These are phyloP conservation scores for Warburgia ugandensis DNA, from an alignment of 164 flowering plant species.

Conservation along the genomic window DNA sequence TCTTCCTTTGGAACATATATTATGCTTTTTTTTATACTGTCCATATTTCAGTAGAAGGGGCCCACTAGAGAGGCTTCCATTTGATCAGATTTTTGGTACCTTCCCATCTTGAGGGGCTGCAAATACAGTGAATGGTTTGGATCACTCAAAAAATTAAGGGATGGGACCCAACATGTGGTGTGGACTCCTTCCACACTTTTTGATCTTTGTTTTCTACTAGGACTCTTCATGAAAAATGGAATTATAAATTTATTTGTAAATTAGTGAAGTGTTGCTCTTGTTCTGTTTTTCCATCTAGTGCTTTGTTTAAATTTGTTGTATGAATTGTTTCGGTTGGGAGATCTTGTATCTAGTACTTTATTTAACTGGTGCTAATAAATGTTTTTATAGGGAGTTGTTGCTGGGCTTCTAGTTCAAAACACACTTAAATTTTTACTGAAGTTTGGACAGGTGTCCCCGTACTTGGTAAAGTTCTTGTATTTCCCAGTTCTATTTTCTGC, in stretches of 20 bases:
- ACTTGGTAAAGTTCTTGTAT: slow-evolving; percentile 50
- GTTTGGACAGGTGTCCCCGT: slow-evolving; percentile 90
- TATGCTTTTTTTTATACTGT: too few relatives aligned
- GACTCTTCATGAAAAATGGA: not conserved
- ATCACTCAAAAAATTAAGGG: too few relatives aligned
- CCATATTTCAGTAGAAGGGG: too few relatives aligned
- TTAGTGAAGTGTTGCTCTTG: not conserved
- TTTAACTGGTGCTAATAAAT: slow-evolving; percentile 4
- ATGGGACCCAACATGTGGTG: too few relatives aligned
- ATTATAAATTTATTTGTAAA: too few relatives aligned
- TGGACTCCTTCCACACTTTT: too few relatives aligned
- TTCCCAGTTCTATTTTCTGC: too few relatives aligned
- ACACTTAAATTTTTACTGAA: slow-evolving; percentile 79
- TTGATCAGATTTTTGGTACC: too few relatives aligned
- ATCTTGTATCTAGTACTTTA: not conserved
- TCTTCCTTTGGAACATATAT: too few relatives aligned
- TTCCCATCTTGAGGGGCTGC: too few relatives aligned
- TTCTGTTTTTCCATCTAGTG: not conserved
- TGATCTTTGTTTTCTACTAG: not conserved
- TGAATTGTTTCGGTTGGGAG: not conserved
- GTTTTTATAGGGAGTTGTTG: slow-evolving; percentile 79
- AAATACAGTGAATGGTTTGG: too few relatives aligned
- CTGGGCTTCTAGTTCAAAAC: slow-evolving; percentile 94
- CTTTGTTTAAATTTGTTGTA: not conserved
- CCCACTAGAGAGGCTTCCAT: too few relatives aligned